Conservation (phyloP, 257 asterid genomes). For the Solanum tacnaense region DNA sequence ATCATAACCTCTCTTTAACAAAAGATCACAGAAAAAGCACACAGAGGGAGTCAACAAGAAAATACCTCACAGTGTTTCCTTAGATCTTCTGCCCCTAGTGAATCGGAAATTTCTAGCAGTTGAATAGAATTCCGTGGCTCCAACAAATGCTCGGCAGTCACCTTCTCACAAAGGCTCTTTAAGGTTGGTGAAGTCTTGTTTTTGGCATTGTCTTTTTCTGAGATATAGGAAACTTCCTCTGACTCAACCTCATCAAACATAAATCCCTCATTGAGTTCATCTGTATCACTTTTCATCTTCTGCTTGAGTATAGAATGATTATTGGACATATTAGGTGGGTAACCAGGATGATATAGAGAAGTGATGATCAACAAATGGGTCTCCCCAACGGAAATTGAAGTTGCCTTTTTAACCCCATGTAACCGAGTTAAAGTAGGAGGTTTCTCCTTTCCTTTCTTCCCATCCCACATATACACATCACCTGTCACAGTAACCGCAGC, state of each 20-base stretch:
- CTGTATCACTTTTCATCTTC: slow-evolving; percentile 28
- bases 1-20: neutral
- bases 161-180: slow-evolving; percentile 76
- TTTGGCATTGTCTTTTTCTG: slow-evolving; percentile 23
- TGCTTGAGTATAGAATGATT: slow-evolving; percentile 15
- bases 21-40: neutral
- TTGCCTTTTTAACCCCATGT: slow-evolving; percentile 90
- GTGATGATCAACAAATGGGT: slow-evolving; percentile 68
- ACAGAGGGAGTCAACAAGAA: slow-evolving; percentile 1
- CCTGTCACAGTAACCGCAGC: slow-evolving; percentile 87
- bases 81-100: slow-evolving; percentile 75
- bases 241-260: slow-evolving; percentile 56
- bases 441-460: slow-evolving; percentile 46
- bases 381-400: slow-evolving; percentile 91
- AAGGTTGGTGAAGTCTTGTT: slow-evolving; percentile 50
- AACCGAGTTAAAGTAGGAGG: slow-evolving; percentile 55
- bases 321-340: slow-evolving; percentile 20
- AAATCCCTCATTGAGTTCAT: slow-evolving; percentile 56
- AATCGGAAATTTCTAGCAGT: slow-evolving; percentile 83
- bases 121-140: slow-evolving; percentile 85
- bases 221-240: slow-evolving; percentile 18
- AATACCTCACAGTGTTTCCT: slow-evolving; percentile 69
- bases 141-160: slow-evolving; percentile 73
- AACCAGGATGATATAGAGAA: slow-evolving; percentile 83
- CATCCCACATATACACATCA: slow-evolving; percentile 90